Percentiles rank a stretch among this genome's conserved stretches.
Conservation (phyloP, 768 basidiomycete species). For the Coprinopsis sp. region DNA sequence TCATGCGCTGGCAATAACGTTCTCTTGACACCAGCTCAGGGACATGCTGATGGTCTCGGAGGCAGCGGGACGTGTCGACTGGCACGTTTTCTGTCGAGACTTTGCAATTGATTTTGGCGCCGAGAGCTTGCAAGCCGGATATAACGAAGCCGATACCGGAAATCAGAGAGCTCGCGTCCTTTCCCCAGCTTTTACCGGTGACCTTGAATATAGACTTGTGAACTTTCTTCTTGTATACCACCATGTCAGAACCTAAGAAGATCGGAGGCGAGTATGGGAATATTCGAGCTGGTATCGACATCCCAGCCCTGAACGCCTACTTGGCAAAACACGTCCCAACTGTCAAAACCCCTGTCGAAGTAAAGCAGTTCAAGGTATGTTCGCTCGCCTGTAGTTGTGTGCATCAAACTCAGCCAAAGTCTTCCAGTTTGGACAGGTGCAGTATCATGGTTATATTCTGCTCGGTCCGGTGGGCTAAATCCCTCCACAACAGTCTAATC, state of each 20-base stretch:
- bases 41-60: too few relatives aligned
- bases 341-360: conserved; percentile 59
- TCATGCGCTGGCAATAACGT: neutral
- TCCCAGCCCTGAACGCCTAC: conserved; percentile 60
- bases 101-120: too few relatives aligned
- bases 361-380: conserved; percentile 91
- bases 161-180: too few relatives aligned
- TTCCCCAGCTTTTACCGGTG: neutral
- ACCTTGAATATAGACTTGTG: neutral
- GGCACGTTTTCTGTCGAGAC: too few relatives aligned
- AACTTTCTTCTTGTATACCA: conserved; percentile 6
- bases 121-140: too few relatives aligned
- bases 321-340: conserved; percentile 50
- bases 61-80: too few relatives aligned
- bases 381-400: neutral
- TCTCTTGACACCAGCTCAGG: too few relatives aligned
- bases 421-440: conserved; percentile 80
- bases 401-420: conserved; percentile 1
- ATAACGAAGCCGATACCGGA: neutral
- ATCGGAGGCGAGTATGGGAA: conserved; percentile 76
- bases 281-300: conserved; percentile 65
- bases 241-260: conserved; percentile 32
- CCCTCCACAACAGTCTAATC: conserved; percentile 66
- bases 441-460: conserved; percentile 11
- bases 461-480: neutral